Percentiles rank a stretch among this genome's conserved stretches.
phyloP scores from a whole-genome alignment of 208 protist genomes.

The Wallacemonas rigidus region DNA sequence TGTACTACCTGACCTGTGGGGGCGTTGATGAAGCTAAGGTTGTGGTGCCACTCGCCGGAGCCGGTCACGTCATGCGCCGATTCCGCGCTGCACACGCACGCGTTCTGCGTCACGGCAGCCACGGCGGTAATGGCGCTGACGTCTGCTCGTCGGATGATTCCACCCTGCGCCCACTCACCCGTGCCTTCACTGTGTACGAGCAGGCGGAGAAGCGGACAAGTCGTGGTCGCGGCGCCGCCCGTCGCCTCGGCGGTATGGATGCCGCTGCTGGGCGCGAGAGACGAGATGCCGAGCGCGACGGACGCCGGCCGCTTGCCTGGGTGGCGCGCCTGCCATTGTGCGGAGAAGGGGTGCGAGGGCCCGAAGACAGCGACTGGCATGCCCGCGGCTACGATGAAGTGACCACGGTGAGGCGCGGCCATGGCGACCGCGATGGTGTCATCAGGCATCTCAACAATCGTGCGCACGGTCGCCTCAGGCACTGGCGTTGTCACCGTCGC shows the following conservation, averaged over 20 bases:
- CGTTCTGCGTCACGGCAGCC: conserved; percentile 45
- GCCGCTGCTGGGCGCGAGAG: not conserved
- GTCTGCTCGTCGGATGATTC: conserved; percentile 53
- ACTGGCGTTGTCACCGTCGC: not conserved
- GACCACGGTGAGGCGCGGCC: conserved; percentile 26
- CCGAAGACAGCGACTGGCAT: conserved; percentile 28
- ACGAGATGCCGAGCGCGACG: not conserved
- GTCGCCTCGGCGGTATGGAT: too few relatives aligned
- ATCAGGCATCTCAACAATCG: conserved; percentile 6
- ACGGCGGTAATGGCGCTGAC: conserved; percentile 58
- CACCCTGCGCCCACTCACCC: conserved; percentile 57
- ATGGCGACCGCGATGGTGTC: conserved; percentile 34
- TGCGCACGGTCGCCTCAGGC: not conserved
- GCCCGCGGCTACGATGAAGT: conserved; percentile 37
- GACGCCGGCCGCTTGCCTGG: not conserved
- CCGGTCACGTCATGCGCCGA: conserved; percentile 1
- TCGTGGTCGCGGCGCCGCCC: not conserved
- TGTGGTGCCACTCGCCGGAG: conserved; percentile 29
- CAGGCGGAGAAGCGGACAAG: conserved; percentile 42
- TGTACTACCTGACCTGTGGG: conserved; percentile 42
- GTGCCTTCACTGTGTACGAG: conserved; percentile 63
- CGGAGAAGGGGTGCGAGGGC: conserved; percentile 19
- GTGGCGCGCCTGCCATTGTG: conserved; percentile 12
- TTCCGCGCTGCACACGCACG: conserved; percentile 15
- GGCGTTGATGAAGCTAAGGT: conserved; percentile 46